Conservation (phyloP, 331 rosid species). For the Arachis monticola region DNA sequence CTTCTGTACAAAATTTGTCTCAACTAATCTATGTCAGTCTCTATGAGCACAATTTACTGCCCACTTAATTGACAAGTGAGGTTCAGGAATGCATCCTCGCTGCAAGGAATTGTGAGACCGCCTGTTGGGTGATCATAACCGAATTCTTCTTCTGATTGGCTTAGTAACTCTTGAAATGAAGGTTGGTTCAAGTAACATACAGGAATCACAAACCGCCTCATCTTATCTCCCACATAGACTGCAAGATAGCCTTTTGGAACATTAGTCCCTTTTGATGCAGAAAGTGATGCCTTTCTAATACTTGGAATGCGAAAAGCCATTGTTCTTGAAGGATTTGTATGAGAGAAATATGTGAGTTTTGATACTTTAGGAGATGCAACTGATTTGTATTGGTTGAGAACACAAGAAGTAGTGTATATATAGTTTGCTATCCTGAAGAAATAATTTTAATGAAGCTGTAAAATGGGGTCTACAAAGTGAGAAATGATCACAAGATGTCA, state of each 20-base stretch:
- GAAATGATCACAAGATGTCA: constrained; percentile 45
- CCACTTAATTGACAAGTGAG: constrained; percentile 16
- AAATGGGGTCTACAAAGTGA: constrained; percentile 20
- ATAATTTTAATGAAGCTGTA: not conserved
- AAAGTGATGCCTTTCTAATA: not conserved
- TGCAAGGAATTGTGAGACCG: constrained; percentile 46
- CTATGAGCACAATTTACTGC: not conserved
- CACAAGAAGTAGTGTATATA: constrained; percentile 29
- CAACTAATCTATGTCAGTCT: constrained; percentile 4
- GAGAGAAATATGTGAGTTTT: constrained; percentile 28
- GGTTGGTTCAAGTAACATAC: constrained; percentile 27
- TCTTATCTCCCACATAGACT: constrained; percentile 44
- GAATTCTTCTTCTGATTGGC: constrained; percentile 46
- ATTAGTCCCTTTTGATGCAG: not conserved
- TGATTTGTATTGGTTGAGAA: constrained; percentile 32
- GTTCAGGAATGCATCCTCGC: constrained; percentile 28
- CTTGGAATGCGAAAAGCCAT: constrained; percentile 46
- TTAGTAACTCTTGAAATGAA: constrained; percentile 42
- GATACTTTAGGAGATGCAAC: constrained; percentile 22
- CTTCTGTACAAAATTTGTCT: constrained; percentile 33
- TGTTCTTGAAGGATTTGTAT: constrained; percentile 16
- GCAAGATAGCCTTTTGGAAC: constrained; percentile 50
- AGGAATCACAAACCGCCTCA: constrained; percentile 43
- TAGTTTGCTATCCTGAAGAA: constrained; percentile 4
- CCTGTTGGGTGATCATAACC: constrained; percentile 40